Base-by-base conservation (phyloP, 1,284 basidiomycete genomes). In the Veloboletus limbatus region DNA sequence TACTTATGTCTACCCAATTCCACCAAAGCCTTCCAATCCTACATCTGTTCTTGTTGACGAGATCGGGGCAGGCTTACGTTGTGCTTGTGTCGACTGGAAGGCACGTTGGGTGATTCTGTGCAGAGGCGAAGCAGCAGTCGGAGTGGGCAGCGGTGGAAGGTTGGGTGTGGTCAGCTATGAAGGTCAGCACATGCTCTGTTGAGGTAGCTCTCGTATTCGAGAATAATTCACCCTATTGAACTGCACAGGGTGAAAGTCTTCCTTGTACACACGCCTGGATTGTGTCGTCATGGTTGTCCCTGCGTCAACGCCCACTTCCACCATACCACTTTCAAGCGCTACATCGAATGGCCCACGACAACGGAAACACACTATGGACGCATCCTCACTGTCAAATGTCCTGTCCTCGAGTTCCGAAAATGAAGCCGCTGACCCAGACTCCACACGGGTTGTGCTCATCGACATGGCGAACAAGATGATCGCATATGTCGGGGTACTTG, bases 391-490 rank as follows among this genome's bases (percentile, higher is more conserved):
- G 8, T 52, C 49, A 0, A 51, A 53, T 0, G 81, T 88, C 6
- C 77, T 91, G 22, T 81, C 89, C 55, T 82, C 82, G 56, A 84
- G 81, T 25, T 77, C 80, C 3, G 73, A 75, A 8, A 74, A 69
- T 9, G 65, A 33, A 2, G 68, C 67, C 14, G 59, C 73, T 14
- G 69, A 76, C 28, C 67, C 75, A 0, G 90, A 96, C 46, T 81
- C 92, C 21, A 86, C 88, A 14, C 93, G 90, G 57, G 79, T 99
- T 32, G 88, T 88, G 0, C 78, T 99, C 2, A 90, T 99, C 54
- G 95, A 99, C 63, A 79, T 90, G 21, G 90, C 94, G 65, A 97
- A 96, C 70, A 95, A 95, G 70, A 79, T 96, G 40, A 80, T 97
- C 6, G 88, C 88, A 4, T 94, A 89, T 61, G 82, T 83, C 0